Evolutionary conservation across 2,329 filamentous ascomycete genomes (phyloP).

Genomic region (Mycogone perniciosa): DNA sequence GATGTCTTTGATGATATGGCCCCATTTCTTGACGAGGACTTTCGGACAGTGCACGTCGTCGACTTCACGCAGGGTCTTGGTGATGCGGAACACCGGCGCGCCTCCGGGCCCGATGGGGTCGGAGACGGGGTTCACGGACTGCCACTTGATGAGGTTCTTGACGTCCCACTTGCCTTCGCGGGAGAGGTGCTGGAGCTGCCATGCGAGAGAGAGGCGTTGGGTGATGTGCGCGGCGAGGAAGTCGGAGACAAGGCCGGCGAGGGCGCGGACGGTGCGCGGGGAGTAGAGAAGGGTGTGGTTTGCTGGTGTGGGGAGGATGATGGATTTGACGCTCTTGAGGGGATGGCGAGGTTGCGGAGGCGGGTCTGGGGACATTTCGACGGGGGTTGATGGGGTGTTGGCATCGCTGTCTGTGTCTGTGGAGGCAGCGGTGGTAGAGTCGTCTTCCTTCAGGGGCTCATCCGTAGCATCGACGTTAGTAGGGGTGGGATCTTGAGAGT

Average conservation of each 20-base stretch:
- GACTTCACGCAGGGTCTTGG: constrained; percentile 89
- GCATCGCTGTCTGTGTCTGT: neutral
- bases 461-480: constrained; percentile 26
- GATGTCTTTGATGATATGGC: constrained; percentile 62
- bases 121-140: constrained; percentile 70
- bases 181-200: constrained; percentile 85
- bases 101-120: constrained; percentile 55
- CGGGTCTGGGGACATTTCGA: constrained; percentile 35
- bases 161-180: constrained; percentile 96
- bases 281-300: constrained; percentile 81
- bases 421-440: neutral
- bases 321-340: constrained; percentile 55
- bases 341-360: constrained; percentile 45
- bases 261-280: constrained; percentile 64
- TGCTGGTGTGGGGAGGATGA: constrained; percentile 67
- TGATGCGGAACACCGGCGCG: constrained; percentile 67
- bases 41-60: constrained; percentile 75
- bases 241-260: constrained; percentile 75
- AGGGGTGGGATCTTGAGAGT: constrained; percentile 34
- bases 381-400: constrained; percentile 41
- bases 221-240: constrained; percentile 74
- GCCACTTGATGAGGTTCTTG: constrained; percentile 92
- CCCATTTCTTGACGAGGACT: constrained; percentile 64
- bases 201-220: constrained; percentile 70
- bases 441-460: constrained; percentile 28